Conservation (phyloP, 2,329 filamentous ascomycete genomes). For the Parafenestella ontariensis region DNA sequence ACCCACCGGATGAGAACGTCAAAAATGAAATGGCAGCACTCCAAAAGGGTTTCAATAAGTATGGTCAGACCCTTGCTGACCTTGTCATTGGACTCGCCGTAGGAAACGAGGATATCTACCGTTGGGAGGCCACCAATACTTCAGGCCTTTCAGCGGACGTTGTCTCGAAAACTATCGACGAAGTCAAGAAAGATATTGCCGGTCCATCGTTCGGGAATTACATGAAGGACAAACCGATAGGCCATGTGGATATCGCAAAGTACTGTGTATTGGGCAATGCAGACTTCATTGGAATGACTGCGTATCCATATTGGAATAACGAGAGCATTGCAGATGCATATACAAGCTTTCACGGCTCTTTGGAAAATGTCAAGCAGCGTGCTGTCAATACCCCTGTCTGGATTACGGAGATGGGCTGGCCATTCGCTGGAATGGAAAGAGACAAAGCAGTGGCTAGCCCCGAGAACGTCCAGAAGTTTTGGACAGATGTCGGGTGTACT, state of each 20-base stretch:
- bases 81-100: slow-evolving; percentile 47
- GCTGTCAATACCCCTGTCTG: slow-evolving; percentile 36
- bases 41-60: slow-evolving; percentile 36
- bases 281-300: slow-evolving; percentile 45
- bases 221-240: slow-evolving; percentile 50
- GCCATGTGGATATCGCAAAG: slow-evolving; percentile 43
- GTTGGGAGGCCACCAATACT: slow-evolving; percentile 56
- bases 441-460: slow-evolving; percentile 21
- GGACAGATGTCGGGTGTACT: slow-evolving; percentile 39
- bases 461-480: slow-evolving; percentile 36
- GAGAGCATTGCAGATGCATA: slow-evolving; percentile 49
- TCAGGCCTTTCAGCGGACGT: slow-evolving; percentile 68
- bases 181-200: slow-evolving; percentile 55
- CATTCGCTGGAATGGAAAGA: slow-evolving; percentile 20
- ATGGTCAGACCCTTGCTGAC: slow-evolving; percentile 59
- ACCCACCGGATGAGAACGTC: slow-evolving; percentile 50
- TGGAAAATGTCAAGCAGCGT: slow-evolving; percentile 28
- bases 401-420: slow-evolving; percentile 48
- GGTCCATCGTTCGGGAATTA: slow-evolving; percentile 62
- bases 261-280: slow-evolving; percentile 31
- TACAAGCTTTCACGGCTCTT: slow-evolving; percentile 33
- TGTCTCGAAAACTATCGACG: slow-evolving; percentile 63
- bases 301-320: slow-evolving; percentile 43
- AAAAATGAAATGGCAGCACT: slow-evolving; percentile 42
- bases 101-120: slow-evolving; percentile 64